Conservation (phyloP, 495 filamentous ascomycete genomes). For the Xylaria longipes region DNA sequence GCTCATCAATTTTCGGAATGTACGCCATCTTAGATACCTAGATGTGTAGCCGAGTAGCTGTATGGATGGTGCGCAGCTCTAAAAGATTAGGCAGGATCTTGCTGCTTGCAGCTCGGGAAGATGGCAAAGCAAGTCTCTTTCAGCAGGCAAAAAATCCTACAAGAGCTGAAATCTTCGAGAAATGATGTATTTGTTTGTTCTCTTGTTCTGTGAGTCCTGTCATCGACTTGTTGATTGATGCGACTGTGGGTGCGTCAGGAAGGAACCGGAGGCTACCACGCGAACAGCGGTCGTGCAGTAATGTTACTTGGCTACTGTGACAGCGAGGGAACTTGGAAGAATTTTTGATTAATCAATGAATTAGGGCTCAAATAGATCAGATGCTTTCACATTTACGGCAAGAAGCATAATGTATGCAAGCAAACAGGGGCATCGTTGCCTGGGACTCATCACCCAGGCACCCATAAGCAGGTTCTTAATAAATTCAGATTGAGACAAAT, state of each 20-base stretch:
- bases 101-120: too few relatives aligned
- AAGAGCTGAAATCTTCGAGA: background rate
- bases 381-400: background rate
- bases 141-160: too few relatives aligned
- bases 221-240: background rate
- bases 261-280: background rate
- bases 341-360: background rate
- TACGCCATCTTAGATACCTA: background rate
- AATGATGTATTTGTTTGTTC: background rate
- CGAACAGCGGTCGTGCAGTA: background rate
- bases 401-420: background rate
- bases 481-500: background rate
- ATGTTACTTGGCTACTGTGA: background rate
- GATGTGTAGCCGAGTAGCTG: background rate
- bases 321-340: background rate
- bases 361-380: background rate
- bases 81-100: background rate
- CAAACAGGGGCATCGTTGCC: background rate
- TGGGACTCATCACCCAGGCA: background rate
- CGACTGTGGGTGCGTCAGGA: background rate
- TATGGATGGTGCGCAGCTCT: background rate
- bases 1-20: constrained; percentile 27
- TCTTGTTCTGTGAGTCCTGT: background rate
- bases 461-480: background rate
- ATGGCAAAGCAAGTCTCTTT: background rate